A percentile compares a stretch with the other conserved stretches of the same genome.
Evolutionary conservation across 1,284 basidiomycete species (phyloP).

Genomic region (Pseudozyma thailandica): DNA sequence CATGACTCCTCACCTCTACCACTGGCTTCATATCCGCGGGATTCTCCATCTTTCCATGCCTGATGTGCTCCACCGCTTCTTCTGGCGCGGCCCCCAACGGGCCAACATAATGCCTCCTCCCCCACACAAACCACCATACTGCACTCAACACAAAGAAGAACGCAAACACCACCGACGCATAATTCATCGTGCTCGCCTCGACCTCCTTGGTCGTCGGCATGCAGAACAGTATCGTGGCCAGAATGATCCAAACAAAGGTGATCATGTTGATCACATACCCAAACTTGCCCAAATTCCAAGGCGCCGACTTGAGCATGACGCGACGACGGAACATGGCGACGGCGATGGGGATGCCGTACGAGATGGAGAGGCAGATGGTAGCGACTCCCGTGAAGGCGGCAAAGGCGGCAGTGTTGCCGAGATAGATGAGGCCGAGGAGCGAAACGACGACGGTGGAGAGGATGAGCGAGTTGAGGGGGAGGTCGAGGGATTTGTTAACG

Average conservation of each 20-base stretch:
- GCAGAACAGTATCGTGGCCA: conserved; percentile 70
- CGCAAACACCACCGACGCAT: conserved; percentile 53
- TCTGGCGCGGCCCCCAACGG: conserved; percentile 41
- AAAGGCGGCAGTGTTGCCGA: conserved; percentile 56
- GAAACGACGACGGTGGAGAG: conserved; percentile 69
- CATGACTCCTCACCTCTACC: conserved; percentile 24
- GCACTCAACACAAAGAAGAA: conserved; percentile 51
- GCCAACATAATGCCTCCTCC: conserved; percentile 45
- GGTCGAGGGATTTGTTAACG: conserved; percentile 68
- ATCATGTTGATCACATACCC: conserved; percentile 68
- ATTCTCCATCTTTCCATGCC: not conserved
- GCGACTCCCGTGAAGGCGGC: conserved; percentile 59
- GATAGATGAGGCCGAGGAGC: conserved; percentile 68
- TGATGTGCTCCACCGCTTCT: conserved; percentile 11
- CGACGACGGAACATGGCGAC: conserved; percentile 68
- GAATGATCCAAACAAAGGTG: conserved; percentile 70
- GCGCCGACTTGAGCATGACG: conserved; percentile 66
- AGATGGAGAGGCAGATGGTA: conserved; percentile 55
- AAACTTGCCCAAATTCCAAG: conserved; percentile 69
- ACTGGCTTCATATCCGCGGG: conserved; percentile 11
- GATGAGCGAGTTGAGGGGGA: conserved; percentile 69
- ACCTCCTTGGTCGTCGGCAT: conserved; percentile 69
- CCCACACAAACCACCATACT: conserved; percentile 46
- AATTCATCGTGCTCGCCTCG: conserved; percentile 69
- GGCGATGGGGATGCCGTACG: conserved; percentile 69